Evolutionary conservation across 345 rosid species (phyloP).

Genomic region (Gossypium anomalum): DNA sequence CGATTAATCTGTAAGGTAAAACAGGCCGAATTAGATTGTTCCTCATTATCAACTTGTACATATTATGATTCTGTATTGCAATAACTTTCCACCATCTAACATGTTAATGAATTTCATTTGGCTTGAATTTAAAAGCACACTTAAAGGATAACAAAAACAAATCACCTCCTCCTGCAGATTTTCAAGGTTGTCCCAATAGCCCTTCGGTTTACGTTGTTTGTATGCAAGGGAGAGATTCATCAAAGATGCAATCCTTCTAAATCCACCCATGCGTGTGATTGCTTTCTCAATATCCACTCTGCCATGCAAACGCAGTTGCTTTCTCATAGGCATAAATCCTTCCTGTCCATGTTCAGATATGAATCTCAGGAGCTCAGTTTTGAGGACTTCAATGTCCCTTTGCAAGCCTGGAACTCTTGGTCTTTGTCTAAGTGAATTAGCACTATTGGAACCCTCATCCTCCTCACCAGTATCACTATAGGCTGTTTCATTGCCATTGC

Average conservation of each 20-base stretch:
- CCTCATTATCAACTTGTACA: background rate
- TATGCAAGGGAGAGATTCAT: slow-evolving; percentile 92
- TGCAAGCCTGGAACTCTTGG: slow-evolving; percentile 86
- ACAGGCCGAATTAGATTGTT: background rate
- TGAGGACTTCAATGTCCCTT: slow-evolving; percentile 70
- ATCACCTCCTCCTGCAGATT: slow-evolving; percentile 86
- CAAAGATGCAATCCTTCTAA: slow-evolving; percentile 70
- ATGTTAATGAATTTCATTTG: slow-evolving; percentile 6
- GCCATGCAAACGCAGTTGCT: slow-evolving; percentile 84
- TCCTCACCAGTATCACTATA: slow-evolving; percentile 14
- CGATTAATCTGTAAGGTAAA: slow-evolving; percentile 43
- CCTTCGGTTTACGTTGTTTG: slow-evolving; percentile 91
- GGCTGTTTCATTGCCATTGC: slow-evolving; percentile 18
- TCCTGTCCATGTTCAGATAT: slow-evolving; percentile 82
- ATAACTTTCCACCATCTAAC: background rate
- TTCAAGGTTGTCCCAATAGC: slow-evolving; percentile 94
- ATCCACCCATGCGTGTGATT: slow-evolving; percentile 88
- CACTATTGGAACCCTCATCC: slow-evolving; percentile 15
- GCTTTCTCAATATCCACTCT: slow-evolving; percentile 96
- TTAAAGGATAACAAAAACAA: background rate
- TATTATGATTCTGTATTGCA: background rate
- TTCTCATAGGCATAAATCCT: slow-evolving; percentile 99
- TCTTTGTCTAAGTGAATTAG: slow-evolving; percentile 45
- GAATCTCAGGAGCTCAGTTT: slow-evolving; percentile 75
- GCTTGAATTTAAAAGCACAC: background rate